Base-by-base conservation (phyloP, 2,329 filamentous ascomycete species). In the Penicillium glabrum region DNA sequence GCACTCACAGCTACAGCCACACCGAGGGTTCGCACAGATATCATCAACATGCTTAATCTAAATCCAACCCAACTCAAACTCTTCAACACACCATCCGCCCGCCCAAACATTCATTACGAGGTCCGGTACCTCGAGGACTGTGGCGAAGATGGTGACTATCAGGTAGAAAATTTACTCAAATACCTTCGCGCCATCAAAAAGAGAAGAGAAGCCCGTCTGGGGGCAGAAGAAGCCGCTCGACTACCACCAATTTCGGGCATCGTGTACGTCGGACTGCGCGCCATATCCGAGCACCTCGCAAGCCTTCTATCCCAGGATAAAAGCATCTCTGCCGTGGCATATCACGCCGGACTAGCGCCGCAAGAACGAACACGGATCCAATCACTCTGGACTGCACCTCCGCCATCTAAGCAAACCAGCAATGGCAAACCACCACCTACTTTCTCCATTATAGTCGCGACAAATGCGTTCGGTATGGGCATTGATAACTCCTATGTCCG, bases 391-490 rank as follows among this genome's bases (percentile, higher is more conserved):
- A 74, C 69, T 27, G 68, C 70, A 1, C 65, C 69, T 13, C 56
- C 54, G 24, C 50, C 62, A 2, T 29, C 27, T 1, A 35, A 53
- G 45, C 33, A 37, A 10, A 6, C 46, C 19, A 50, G 57, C 6
- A 51, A 62, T 31, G 60, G 65, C 14, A 61, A 63, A 23, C 60
- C 60, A n/a, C 51, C 61, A 71, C 81, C 83, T 26, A 89, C 89
- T 1, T 96, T 95, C 75, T 92, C 95, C 71, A 86, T 98, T 48
- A 93, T 98, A 59, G 92, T 97, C 27, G 93, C 93, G 1, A 98
- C 93, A 0, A 98, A 91, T 1, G 93, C 93, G 0, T 98, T 98
- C 68, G 93, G 93, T 2, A 98, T 98, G 93, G 93, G 93, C 26
- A 97, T 98, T 62, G 93, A 98, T 74, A 97, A 97, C 74, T 87